Base-by-base conservation (phyloP, 768 basidiomycete genomes). In the Sutorius australiensis region DNA sequence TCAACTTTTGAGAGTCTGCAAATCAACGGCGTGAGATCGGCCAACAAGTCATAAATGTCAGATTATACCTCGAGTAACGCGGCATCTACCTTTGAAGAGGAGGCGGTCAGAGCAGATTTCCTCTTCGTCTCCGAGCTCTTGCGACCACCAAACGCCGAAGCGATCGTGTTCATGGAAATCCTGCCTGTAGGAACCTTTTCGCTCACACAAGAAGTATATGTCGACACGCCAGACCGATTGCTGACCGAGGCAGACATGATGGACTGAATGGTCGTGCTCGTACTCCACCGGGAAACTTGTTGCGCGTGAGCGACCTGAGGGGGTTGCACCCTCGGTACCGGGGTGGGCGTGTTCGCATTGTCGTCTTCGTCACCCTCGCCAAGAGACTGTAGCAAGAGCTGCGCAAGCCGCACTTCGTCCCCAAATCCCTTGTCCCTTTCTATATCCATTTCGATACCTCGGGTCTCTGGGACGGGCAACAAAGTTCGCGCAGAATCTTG, bases 331-430 rank as follows among this genome's bases (percentile, higher is more conserved):
- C 36, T 39, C 6, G 52, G 53, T 27, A 46, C 50, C 0, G 52
- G 59, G 19, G 39, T 53, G 24, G 59, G 11, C 2, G 37, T 31
- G 24, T 16, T 53, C 7, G 54, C 50, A 10, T n/a, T 27, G 28
- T 39, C 51, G 17, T 55, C 57, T 28, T 51, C 59, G 10, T 27
- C 44, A 21, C 19, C 53, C n/a, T 60, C 60, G 17, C 33, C 43
- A 36, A 69, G 62, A 38, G 66, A 66, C n/a, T 71, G 64, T 2
- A 69, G 44, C 0, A 69, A 51, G 36, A 71, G 66, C 37, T 69
- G 66, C 5, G 68, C 64, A 19, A 69, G 57, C 28, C 61, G 48
- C 0, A 49, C 68, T 37, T 64, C 69, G 34, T 71, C 68, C 32
- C 67, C 61, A 14, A 71, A 60, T 6, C 52, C 57, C 27, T 13